Conservation (phyloP, 2,329 filamentous ascomycete species). For the Fusarium siculi region DNA sequence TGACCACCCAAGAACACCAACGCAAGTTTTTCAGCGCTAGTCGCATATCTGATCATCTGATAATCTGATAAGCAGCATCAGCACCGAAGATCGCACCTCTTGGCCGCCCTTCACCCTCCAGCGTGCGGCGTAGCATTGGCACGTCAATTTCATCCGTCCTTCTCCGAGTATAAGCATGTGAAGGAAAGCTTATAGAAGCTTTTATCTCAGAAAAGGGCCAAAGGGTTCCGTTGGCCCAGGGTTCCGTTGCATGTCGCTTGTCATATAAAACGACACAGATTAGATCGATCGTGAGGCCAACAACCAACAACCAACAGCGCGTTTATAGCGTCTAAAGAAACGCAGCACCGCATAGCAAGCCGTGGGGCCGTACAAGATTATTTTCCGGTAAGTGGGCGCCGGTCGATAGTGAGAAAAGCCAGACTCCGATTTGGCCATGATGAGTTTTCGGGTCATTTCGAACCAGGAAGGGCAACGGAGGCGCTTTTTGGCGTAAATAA, state of each 20-base stretch:
- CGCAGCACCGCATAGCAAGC: not conserved
- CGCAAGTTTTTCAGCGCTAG: conserved; percentile 11
- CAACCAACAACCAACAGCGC: not conserved
- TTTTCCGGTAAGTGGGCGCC: not conserved
- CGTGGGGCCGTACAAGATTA: not conserved
- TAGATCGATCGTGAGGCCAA: not conserved
- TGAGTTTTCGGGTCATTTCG: not conserved
- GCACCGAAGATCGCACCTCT: not conserved
- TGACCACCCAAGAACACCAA: not conserved
- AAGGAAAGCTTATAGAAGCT: not conserved
- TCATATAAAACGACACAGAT: not conserved
- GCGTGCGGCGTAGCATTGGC: conserved; percentile 6
- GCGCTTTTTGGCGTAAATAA: not conserved
- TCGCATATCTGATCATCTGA: conserved; percentile 21
- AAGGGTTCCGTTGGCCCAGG: not conserved
- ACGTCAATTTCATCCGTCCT: not conserved
- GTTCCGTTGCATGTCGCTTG: not conserved
- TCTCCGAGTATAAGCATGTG: not conserved
- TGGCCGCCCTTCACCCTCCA: not conserved
- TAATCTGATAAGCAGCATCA: conserved; percentile 24
- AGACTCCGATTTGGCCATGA: not conserved
- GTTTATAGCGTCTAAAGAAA: conserved; percentile 4
- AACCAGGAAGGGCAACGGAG: not conserved
- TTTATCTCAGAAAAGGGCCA: not conserved
- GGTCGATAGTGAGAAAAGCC: not conserved